Conservation (phyloP, 805 yeast genomes). For the Tetrapisispora arboricola region DNA sequence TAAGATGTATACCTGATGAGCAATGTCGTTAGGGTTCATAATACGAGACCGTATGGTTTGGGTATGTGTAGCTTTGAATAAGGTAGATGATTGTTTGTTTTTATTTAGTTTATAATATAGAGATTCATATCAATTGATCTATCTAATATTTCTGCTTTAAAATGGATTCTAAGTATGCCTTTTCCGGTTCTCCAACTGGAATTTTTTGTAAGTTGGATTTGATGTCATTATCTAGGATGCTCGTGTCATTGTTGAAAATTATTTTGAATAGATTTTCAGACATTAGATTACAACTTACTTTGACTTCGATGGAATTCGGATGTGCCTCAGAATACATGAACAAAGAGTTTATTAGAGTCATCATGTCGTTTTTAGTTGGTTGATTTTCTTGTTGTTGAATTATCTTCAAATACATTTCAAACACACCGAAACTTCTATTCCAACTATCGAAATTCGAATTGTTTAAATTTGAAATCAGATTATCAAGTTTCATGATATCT, state of each 20-base stretch:
- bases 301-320: conserved; percentile 24
- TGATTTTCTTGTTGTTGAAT: conserved; percentile 10
- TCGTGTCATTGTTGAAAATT: neutral
- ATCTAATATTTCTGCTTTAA: neutral
- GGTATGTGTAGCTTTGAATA: too few relatives aligned
- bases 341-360: conserved; percentile 28
- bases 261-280: conserved; percentile 33
- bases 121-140: too few relatives aligned
- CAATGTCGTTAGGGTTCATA: too few relatives aligned
- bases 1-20: too few relatives aligned
- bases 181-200: conserved; percentile 23
- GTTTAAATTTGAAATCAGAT: conserved; percentile 40
- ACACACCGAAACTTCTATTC: conserved; percentile 51
- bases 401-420: conserved; percentile 37
- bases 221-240: neutral
- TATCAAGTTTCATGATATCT: conserved; percentile 33
- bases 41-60: too few relatives aligned
- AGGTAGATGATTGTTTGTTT: too few relatives aligned
- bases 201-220: conserved; percentile 9
- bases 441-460: conserved; percentile 36
- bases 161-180: conserved; percentile 27
- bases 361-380: conserved; percentile 26
- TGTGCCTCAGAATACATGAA: conserved; percentile 32
- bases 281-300: conserved; percentile 46
- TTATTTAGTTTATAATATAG: too few relatives aligned